phyloP scores from a whole-genome alignment of 805 yeast genomes.

The Kazachstania taianensis region DNA sequence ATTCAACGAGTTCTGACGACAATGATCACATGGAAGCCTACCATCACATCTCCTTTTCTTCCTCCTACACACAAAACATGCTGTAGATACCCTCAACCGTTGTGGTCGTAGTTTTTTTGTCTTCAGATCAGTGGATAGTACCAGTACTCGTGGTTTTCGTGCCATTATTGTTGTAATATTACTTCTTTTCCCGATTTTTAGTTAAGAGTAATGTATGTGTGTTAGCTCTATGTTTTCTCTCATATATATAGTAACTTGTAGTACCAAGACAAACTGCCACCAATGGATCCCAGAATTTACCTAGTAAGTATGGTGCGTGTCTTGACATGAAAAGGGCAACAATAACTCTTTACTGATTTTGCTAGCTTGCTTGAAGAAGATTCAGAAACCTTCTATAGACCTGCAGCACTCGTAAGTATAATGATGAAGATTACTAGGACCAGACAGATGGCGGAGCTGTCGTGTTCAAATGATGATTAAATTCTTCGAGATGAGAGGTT shows the following conservation, averaged over 20 bases:
- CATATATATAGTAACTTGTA: slow-evolving; percentile 54
- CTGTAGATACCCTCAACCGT: slow-evolving; percentile 58
- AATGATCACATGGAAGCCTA: slow-evolving; percentile 65
- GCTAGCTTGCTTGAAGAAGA: too few relatives aligned
- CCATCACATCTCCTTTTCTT: slow-evolving; percentile 79
- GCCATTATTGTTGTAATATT: too few relatives aligned
- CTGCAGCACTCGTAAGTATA: too few relatives aligned
- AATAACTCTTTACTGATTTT: too few relatives aligned
- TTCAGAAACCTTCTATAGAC: too few relatives aligned
- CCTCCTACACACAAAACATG: slow-evolving; percentile 66
- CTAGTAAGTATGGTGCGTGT: slow-evolving; percentile 36
- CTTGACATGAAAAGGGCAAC: background rate
- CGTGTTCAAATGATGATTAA: too few relatives aligned
- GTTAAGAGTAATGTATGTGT: slow-evolving; percentile 53
- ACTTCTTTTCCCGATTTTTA: background rate
- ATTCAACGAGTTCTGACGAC: slow-evolving; percentile 2
- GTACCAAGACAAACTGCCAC: slow-evolving; percentile 56
- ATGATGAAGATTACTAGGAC: too few relatives aligned
- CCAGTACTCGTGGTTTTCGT: slow-evolving; percentile 16
- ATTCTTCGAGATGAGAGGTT: too few relatives aligned
- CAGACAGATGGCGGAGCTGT: too few relatives aligned
- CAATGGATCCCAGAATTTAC: slow-evolving; percentile 48
- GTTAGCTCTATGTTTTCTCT: slow-evolving; percentile 39
- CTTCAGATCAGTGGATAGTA: slow-evolving; percentile 16
- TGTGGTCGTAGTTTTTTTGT: slow-evolving; percentile 28